Base-by-base conservation (phyloP, 495 filamentous ascomycete species). In the Aspergillus leporis region DNA sequence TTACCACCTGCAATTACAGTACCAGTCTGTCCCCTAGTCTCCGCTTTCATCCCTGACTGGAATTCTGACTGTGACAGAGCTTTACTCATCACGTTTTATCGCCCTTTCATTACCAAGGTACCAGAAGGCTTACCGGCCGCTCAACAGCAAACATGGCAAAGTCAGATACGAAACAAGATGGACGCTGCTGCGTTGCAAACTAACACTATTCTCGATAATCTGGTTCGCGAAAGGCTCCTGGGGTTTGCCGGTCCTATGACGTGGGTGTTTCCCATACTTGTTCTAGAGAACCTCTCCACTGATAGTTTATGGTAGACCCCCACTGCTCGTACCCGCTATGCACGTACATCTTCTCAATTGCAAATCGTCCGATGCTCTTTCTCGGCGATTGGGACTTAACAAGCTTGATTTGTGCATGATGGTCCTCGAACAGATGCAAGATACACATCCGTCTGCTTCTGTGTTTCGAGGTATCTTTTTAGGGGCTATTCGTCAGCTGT, bases 351-450 rank as follows among this genome's bases (percentile, higher is more conserved):
- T 78, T 0, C 62, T 74, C 7, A 69, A 70, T 36, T 77, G 71
- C 61, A 73, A 71, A 56, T 66, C 61, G 0, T 46, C 63, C 6
- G 62, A 69, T 31, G 25, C 62, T 12, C 61, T 78, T 18, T 64
- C 67, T 6, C 66, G 68, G n/a, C 62, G 70, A 7, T 65, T 78
- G 21, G 55, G 70, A 7, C 66, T 73, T 0, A 77, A 73, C 57
- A 78, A 77, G 53, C 66, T 78, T 12, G 64, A 74, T 38, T 52
- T 74, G 25, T 75, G 72, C 52, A 77, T 78, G 76, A 59, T 78
- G 54, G 64, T 78, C 28, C 50, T 78, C 60, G 67, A 74, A 22
- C 66, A 77, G 52, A 51, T 78, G 36, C 70, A 72, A 46, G 63
- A 74, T 10, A 70, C 69, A 3, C 76, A 77, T 45, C 66, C 69